Base-by-base conservation (phyloP, 495 filamentous ascomycete genomes). In the Xylaria scruposa region DNA sequence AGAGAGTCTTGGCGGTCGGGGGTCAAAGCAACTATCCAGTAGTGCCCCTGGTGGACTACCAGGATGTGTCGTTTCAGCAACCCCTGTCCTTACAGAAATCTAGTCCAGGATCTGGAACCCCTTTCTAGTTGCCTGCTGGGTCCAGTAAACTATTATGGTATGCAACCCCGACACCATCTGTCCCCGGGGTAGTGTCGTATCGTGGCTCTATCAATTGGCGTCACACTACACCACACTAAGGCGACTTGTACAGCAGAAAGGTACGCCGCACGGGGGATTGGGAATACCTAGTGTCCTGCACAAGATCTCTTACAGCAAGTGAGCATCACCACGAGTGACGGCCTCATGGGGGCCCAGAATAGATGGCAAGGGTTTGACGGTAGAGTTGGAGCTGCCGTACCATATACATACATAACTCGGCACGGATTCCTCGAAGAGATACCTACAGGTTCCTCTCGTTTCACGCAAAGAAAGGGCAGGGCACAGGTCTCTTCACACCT, bases 111-210 rank as follows among this genome's bases (percentile, higher is more conserved):
- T 53, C 60, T 65, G 60, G 58, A 40, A 46, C 68, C 68, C 68
- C 58, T 63, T 69, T 69, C 56, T 17, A 49, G 67, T 24, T 60
- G 40, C 67, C 67, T 61, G 21, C 56, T 46, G 54, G 17, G 36
- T 56, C 54, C 17, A 44, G 38, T 69, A 60, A 61, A 49, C 38
- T 21, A 13, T 49, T 69, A 65, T 61, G 46, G 70, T 58, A 75
- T 73, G 71, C 72, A 72, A 59, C 64, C 67, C 61, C 70, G 49
- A 71, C 69, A 33, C 51, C 63, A 49, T 63, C 56, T 54, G 54
- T 66, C 26, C 12, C 63, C 40, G 46, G 65, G 65, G 36, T 67
- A 54, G 47, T 24, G 49, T 40, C 38, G 36, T 24, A 60, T 46
- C 67, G 53, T 60, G 60, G 59, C 59, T 38, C 42, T n/a, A 17